phyloP scores from a whole-genome alignment of 225 moss, liverwort and hornwort species.

The Sphagnum contortum region DNA sequence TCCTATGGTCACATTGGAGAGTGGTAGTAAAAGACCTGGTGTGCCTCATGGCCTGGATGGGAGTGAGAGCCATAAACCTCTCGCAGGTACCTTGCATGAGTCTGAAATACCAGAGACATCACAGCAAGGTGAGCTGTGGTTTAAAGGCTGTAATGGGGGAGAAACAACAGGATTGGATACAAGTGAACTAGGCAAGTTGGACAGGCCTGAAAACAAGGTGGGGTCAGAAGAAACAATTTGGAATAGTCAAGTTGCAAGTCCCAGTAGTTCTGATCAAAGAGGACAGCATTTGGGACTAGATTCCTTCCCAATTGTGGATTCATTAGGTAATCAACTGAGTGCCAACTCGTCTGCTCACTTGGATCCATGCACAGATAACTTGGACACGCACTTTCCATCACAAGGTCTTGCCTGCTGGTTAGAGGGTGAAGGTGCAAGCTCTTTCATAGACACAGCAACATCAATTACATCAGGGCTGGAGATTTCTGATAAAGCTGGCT shows the following conservation, averaged over 20 bases:
- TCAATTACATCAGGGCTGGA: no score
- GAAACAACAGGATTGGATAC: neutral
- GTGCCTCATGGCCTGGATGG: conserved; percentile 11
- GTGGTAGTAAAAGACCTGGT: conserved; percentile 23
- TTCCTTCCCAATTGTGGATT: no score
- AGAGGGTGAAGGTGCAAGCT: no score
- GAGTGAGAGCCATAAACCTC: conserved; percentile 2
- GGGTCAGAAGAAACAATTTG: neutral
- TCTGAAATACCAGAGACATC: conserved; percentile 15
- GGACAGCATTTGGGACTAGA: neutral
- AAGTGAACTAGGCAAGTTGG: neutral
- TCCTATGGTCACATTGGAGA: conserved; percentile 19
- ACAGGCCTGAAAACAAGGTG: neutral
- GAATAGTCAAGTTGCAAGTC: no score
- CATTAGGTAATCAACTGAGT: neutral
- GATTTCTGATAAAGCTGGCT: conserved; percentile 10
- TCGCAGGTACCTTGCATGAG: conserved; percentile 6
- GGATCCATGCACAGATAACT: conserved; percentile 21
- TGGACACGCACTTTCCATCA: conserved; percentile 39
- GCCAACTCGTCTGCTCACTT: conserved; percentile 6
- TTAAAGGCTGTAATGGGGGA: neutral
- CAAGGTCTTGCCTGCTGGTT: conserved; percentile 27
- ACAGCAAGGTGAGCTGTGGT: conserved; percentile 29
- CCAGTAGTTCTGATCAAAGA: neutral
- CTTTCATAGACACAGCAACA: no score